Conservation (phyloP, 495 filamentous ascomycete genomes). For the Talaromyces adpressus region DNA sequence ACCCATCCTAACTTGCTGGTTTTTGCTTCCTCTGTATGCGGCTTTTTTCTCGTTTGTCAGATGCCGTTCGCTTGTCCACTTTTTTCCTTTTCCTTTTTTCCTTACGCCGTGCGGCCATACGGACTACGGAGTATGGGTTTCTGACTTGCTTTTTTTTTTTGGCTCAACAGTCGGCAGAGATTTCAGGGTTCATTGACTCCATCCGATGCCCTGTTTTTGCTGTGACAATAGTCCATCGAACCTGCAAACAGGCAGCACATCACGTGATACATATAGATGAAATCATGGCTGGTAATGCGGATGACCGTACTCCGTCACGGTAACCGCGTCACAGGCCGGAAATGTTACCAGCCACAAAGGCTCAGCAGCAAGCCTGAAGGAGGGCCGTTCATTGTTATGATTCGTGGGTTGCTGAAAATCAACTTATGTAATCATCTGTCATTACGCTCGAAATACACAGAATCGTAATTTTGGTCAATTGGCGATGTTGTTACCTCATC, state of each 20-base stretch:
- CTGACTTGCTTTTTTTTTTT: background rate
- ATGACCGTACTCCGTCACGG: background rate
- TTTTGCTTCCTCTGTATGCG: background rate
- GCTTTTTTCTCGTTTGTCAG: constrained; percentile 7
- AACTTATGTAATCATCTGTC: background rate
- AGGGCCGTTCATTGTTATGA: background rate
- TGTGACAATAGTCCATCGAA: background rate
- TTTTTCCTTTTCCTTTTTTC: background rate
- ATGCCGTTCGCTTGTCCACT: background rate
- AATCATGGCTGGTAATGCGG: background rate
- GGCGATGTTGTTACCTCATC: background rate
- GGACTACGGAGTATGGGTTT: background rate
- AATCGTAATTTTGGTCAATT: background rate
- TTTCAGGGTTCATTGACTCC: background rate
- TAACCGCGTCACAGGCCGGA: background rate
- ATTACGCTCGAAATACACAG: background rate
- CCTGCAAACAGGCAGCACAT: background rate
- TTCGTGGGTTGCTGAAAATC: background rate
- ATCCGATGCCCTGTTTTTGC: background rate
- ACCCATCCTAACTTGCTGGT: background rate
- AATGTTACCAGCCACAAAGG: background rate
- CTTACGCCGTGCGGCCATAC: background rate
- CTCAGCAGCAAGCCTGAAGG: background rate
- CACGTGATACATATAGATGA: background rate
- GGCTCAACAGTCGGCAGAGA: background rate